Conservation (phyloP, 805 yeast genomes). For the Limtongia smithiae region DNA sequence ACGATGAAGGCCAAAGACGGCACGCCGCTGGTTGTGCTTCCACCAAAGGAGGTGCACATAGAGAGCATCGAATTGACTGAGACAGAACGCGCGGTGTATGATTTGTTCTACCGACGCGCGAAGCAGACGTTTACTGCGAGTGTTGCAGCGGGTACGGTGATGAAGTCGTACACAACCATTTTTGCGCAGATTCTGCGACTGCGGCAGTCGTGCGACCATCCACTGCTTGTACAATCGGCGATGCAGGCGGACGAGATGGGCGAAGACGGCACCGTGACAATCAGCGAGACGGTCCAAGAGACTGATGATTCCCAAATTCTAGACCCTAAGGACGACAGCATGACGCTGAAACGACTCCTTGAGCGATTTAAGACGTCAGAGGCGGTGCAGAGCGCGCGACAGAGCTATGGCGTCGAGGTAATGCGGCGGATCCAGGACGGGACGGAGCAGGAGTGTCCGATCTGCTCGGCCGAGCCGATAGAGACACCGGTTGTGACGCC, state of each 20-base stretch:
- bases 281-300: slow-evolving; percentile 13
- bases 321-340: slow-evolving; percentile 31
- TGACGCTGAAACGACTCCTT: slow-evolving; percentile 29
- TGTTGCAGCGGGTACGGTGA: slow-evolving; percentile 51
- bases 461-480: slow-evolving; percentile 67
- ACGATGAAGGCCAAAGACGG: slow-evolving; percentile 76
- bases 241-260: slow-evolving; percentile 44
- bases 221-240: slow-evolving; percentile 54
- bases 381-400: slow-evolving; percentile 14
- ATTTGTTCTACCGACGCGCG: slow-evolving; percentile 65
- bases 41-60: slow-evolving; percentile 67
- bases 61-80: slow-evolving; percentile 65
- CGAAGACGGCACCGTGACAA: slow-evolving; percentile 16
- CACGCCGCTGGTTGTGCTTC: slow-evolving; percentile 66
- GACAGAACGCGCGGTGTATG: slow-evolving; percentile 62
- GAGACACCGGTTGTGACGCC: slow-evolving; percentile 59
- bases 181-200: slow-evolving; percentile 77
- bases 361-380: slow-evolving; percentile 17
- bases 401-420: slow-evolving; percentile 31
- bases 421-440: slow-evolving; percentile 35
- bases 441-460: slow-evolving; percentile 68
- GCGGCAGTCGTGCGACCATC: slow-evolving; percentile 86
- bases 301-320: slow-evolving; percentile 3
- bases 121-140: slow-evolving; percentile 41
- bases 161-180: slow-evolving; percentile 71